Percentiles rank a stretch among this genome's conserved stretches.
phyloP scores from a whole-genome alignment of 306 rosid genomes.

The Astragalus glycyphyllos region DNA sequence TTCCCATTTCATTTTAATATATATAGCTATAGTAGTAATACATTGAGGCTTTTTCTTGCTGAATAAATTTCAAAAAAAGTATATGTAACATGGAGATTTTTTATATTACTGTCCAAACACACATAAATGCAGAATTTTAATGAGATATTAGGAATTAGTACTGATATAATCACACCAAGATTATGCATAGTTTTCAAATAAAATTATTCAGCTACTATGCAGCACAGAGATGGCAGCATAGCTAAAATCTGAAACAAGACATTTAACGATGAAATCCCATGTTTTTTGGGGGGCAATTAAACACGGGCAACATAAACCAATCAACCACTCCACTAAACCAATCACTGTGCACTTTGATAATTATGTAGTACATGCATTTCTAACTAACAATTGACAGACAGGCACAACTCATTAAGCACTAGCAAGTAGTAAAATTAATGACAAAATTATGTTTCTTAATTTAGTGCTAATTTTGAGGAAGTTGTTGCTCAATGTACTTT shows the following conservation, averaged over 20 bases:
- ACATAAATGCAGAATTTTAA: too few relatives aligned
- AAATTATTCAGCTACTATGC: conserved; percentile 38
- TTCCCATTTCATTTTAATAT: conserved; percentile 1
- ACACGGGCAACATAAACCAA: conserved; percentile 65
- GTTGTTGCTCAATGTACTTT: conserved; percentile 63
- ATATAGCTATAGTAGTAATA: too few relatives aligned
- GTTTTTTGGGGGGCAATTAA: conserved; percentile 78
- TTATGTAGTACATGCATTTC: conserved; percentile 48
- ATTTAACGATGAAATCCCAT: conserved; percentile 66
- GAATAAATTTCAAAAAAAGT: too few relatives aligned
- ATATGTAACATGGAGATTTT: too few relatives aligned
- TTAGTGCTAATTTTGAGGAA: conserved; percentile 78
- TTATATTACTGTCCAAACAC: too few relatives aligned
- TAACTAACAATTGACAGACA: conserved; percentile 58
- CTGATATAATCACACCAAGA: too few relatives aligned
- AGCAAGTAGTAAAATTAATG: conserved; percentile 50
- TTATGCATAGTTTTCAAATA: neutral
- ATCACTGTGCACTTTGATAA: conserved; percentile 48
- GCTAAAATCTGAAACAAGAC: conserved; percentile 58
- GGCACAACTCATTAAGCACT: conserved; percentile 87
- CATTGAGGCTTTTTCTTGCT: too few relatives aligned
- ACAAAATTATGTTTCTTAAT: conserved; percentile 51
- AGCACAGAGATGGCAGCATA: conserved; percentile 41
- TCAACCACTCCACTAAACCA: conserved; percentile 83
- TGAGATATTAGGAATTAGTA: too few relatives aligned